Conservation (phyloP, 2,329 filamentous ascomycete genomes). For the Balansia obtecta region DNA sequence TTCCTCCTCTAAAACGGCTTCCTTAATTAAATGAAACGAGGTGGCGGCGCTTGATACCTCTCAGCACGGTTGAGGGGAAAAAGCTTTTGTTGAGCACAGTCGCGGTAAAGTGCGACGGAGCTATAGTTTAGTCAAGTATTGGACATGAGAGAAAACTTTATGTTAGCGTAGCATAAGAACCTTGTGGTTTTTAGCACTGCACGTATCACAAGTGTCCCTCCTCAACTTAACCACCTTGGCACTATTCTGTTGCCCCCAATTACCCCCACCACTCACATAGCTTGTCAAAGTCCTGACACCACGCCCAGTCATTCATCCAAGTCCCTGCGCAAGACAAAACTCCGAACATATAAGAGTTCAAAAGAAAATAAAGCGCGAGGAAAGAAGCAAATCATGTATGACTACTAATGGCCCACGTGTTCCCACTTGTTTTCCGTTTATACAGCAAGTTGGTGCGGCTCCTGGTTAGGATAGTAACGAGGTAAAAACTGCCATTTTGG, state of each 20-base stretch:
- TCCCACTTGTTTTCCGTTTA: constrained; percentile 14
- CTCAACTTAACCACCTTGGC: not conserved
- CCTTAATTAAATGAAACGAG: not conserved
- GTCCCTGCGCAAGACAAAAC: not conserved
- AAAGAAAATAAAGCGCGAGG: no score
- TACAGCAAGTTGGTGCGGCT: constrained; percentile 42
- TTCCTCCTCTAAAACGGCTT: not conserved
- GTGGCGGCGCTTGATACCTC: no score
- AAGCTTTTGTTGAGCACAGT: constrained; percentile 64
- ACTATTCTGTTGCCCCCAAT: not conserved
- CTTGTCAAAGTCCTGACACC: not conserved
- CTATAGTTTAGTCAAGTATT: constrained; percentile 83
- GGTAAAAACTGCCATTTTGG: constrained; percentile 37
- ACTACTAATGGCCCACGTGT: not conserved
- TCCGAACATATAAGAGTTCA: not conserved
- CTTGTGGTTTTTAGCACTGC: not conserved
- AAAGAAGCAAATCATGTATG: not conserved
- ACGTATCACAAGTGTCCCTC: not conserved
- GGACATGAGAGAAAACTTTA: constrained; percentile 45
- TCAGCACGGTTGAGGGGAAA: constrained; percentile 5
- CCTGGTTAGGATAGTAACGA: constrained; percentile 46
- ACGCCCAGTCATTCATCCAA: not conserved
- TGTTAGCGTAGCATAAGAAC: not conserved
- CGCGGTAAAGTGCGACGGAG: constrained; percentile 72
- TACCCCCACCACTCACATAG: not conserved